phyloP scores from a whole-genome alignment of 192 early-diverging fungal genomes.

The Coemansia sp. region DNA sequence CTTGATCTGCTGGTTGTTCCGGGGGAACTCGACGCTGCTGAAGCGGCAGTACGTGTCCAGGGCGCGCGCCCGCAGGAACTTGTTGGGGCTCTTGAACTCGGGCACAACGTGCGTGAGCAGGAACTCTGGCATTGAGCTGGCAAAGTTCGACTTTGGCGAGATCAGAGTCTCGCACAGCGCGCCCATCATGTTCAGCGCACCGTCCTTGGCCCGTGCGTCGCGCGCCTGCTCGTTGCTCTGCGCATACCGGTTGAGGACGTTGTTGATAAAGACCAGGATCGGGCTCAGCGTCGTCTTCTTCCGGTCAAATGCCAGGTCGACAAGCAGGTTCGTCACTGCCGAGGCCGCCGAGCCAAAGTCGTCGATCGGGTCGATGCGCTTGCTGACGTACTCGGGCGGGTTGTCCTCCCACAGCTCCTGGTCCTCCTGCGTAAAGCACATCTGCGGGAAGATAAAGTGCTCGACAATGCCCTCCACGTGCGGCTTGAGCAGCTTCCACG shows the following conservation, averaged over 20 bases:
- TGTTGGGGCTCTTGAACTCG: slow-evolving; percentile 79
- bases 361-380: slow-evolving; percentile 73
- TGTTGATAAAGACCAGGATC: slow-evolving; percentile 75
- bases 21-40: slow-evolving; percentile 57
- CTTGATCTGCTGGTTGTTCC: slow-evolving; percentile 53
- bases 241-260: slow-evolving; percentile 62
- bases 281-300: slow-evolving; percentile 72
- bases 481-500: slow-evolving; percentile 88
- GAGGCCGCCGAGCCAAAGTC: slow-evolving; percentile 73
- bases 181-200: slow-evolving; percentile 84
- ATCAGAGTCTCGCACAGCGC: slow-evolving; percentile 64
- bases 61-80: slow-evolving; percentile 76
- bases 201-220: slow-evolving; percentile 78
- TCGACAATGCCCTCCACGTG: slow-evolving; percentile 72
- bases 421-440: slow-evolving; percentile 84
- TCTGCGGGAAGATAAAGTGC: slow-evolving; percentile 88
- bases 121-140: slow-evolving; percentile 74
- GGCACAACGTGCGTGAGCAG: slow-evolving; percentile 82
- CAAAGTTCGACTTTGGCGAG: slow-evolving; percentile 66
- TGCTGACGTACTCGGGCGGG: slow-evolving; percentile 86
- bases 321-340: slow-evolving; percentile 72
- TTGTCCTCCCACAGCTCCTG: slow-evolving; percentile 89
- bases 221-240: slow-evolving; percentile 61
- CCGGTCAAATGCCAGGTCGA: slow-evolving; percentile 70
- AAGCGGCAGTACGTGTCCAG: slow-evolving; percentile 52